phyloP scores from a whole-genome alignment of 2,329 filamentous ascomycete species.

The Podosphaera xanthii region DNA sequence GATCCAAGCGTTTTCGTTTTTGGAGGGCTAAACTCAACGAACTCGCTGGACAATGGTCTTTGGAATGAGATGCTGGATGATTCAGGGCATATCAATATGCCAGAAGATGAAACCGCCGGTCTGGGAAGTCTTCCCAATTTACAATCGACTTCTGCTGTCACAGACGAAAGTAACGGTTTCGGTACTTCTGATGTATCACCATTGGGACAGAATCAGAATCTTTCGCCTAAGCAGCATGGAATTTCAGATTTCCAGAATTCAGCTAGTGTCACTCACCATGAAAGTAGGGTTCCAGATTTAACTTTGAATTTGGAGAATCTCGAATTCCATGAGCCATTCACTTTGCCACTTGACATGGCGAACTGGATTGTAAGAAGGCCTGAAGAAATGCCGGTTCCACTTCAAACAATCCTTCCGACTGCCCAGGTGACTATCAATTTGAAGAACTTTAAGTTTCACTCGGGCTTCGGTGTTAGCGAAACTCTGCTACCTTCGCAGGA shows the following conservation, averaged over 20 bases:
- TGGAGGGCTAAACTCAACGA: background rate
- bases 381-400: background rate
- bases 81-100: background rate
- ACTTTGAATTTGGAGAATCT: background rate
- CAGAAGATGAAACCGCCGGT: background rate
- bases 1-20: background rate
- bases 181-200: background rate
- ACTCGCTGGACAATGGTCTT: background rate
- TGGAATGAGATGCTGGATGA: background rate
- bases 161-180: background rate
- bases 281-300: background rate
- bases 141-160: background rate
- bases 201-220: background rate
- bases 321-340: background rate
- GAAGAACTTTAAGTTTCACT: background rate
- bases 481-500: background rate
- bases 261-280: background rate
- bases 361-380: background rate
- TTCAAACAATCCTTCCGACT: background rate
- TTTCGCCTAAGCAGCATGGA: background rate
- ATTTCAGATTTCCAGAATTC: background rate
- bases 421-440: background rate
- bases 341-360: background rate
- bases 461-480: background rate
- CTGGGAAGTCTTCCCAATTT: background rate